These are phyloP conservation scores for Neurospora sp. DNA, from an alignment of 495 filamentous ascomycete genomes.

Conservation along the genomic window DNA sequence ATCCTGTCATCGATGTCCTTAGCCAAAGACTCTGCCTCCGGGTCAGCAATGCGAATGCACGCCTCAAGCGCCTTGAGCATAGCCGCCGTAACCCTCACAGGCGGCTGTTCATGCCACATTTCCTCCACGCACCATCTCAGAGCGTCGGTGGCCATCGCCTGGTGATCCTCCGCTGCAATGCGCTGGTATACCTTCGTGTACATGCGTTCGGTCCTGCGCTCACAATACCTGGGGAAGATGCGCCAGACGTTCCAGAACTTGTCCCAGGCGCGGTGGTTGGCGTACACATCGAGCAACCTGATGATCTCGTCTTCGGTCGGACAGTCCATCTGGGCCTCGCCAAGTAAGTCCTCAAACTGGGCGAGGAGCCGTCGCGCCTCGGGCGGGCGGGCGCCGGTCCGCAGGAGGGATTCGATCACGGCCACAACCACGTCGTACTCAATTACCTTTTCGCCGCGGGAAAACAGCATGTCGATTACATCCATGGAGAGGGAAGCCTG, in stretches of 20 bases:
- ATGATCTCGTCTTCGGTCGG: conserved; percentile 36
- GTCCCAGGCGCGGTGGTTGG: conserved; percentile 34
- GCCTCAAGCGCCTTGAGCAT: conserved; percentile 32
- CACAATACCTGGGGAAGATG: conserved; percentile 37
- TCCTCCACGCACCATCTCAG: conserved; percentile 43
- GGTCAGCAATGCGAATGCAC: conserved; percentile 46
- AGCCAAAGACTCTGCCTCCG: conserved; percentile 21
- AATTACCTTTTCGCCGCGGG: conserved; percentile 21
- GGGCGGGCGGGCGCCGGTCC: background rate
- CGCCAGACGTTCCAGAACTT: conserved; percentile 55
- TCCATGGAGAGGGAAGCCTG: conserved; percentile 22
- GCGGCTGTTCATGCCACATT: conserved; percentile 48
- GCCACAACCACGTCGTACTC: conserved; percentile 28
- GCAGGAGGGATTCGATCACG: conserved; percentile 25
- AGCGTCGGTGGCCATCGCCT: conserved; percentile 35
- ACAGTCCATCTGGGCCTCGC: conserved; percentile 28
- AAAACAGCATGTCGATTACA: conserved; percentile 30
- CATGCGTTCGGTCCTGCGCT: conserved; percentile 40
- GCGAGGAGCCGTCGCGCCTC: conserved; percentile 7
- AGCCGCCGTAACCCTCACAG: conserved; percentile 33
- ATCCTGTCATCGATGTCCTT: background rate
- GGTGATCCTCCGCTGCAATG: conserved; percentile 38
- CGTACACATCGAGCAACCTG: conserved; percentile 37
- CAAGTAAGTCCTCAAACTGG: conserved; percentile 18
- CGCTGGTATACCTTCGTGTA: conserved; percentile 47